Evolutionary conservation across 2,329 filamentous ascomycete species (phyloP), one percentile per base, ranked within the genome.

Genomic region (Aureobasidium sp.): DNA sequence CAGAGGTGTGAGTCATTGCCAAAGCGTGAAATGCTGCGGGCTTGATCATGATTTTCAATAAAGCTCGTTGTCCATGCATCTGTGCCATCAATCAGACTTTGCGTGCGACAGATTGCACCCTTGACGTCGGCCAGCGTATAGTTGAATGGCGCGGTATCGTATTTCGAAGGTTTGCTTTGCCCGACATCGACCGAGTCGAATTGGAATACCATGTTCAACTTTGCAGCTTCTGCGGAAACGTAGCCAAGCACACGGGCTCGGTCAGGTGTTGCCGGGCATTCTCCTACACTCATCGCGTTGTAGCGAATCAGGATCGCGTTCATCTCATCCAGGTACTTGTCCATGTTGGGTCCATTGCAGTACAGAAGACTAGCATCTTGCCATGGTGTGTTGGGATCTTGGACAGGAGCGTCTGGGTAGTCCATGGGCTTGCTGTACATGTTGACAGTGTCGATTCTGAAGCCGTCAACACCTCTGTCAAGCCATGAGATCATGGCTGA

Each of bases 401-500:
- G 39, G 17, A 67, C 37, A 7, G 62, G 49, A 7, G 61, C 67
- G 50, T 69, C 67, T 8, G 67, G 66, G 15, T 67, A 63, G 19
- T 64, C 64, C 4, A 59, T 62, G 22, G 63, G 61, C 48, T 69
- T 69, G 52, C 57, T 63, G 45, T 65, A 65, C 44, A 66, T 50
- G 39, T 69, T 69, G 40, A 69, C 66, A 31, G 56, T 66, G 49
- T 70, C 69, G 22, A 70, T 64, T 9, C 75, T 70, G 69, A 77
- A 77, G 3, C 75, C 75, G 56, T 76, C 75, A 0, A 89, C 85
- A 2, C 89, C 89, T 27, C 83, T 82, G 48, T 88, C 77, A 0
- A 93, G 81, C 90, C 90, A 94, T 71, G 91, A 93, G 2, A 54
- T 62, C 68, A 70, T 68, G 6, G 56, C 56, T 5, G 81, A 81